Percentiles rank a stretch among this genome's conserved stretches.
phyloP scores from a whole-genome alignment of 768 basidiomycete genomes.

The Phylloporus arenicola region DNA sequence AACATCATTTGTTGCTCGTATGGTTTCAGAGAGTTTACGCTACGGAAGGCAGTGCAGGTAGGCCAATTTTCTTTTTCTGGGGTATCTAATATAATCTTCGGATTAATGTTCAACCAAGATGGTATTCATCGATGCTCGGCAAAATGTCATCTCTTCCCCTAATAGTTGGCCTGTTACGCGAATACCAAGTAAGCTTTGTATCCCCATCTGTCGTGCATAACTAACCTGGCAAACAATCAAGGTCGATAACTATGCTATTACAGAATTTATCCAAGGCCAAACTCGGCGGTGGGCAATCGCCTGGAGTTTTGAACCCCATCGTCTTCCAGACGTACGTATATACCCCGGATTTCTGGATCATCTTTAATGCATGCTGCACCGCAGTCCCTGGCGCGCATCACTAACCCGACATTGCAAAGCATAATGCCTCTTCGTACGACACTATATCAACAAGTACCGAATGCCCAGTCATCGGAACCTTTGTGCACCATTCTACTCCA shows the following conservation, averaged over 20 bases:
- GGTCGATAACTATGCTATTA: conserved; percentile 85
- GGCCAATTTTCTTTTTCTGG: neutral
- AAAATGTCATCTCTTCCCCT: conserved; percentile 69
- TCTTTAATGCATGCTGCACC: conserved; percentile 28
- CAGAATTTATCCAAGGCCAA: conserved; percentile 78
- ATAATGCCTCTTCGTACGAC: conserved; percentile 58
- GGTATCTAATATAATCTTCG: neutral
- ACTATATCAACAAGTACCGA: conserved; percentile 37
- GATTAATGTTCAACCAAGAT: conserved; percentile 34
- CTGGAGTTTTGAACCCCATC: conserved; percentile 68
- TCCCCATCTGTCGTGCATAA: neutral
- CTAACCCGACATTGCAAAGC: conserved; percentile 40
- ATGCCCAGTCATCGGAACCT: conserved; percentile 3
- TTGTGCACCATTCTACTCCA: conserved; percentile 20
- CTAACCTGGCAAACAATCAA: conserved; percentile 26
- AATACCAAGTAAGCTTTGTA: conserved; percentile 34
- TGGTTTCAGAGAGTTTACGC: conserved; percentile 68
- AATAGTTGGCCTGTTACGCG: conserved; percentile 52
- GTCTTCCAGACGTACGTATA: conserved; percentile 71
- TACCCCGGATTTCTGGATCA: neutral
- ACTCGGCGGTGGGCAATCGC: conserved; percentile 91
- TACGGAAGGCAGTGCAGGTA: conserved; percentile 56
- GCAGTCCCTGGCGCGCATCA: conserved; percentile 35
- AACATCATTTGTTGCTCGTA: conserved; percentile 63
- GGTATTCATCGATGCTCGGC: conserved; percentile 93